A percentile compares a stretch with the other conserved stretches of the same genome.
Evolutionary conservation across 1,284 basidiomycete genomes (phyloP).

Genomic region (Melanopsichium pennsylvanicum): DNA sequence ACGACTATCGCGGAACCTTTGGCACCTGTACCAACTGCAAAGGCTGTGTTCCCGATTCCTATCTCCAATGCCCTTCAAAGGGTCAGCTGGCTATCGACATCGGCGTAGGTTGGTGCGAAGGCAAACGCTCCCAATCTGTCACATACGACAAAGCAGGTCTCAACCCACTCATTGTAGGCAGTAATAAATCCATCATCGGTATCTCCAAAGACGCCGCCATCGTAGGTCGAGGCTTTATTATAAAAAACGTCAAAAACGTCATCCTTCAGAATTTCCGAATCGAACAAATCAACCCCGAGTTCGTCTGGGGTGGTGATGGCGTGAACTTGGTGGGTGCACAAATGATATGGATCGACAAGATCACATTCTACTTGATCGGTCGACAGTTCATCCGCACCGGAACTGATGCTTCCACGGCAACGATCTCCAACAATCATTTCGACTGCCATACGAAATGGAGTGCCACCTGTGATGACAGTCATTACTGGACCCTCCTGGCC

Average conservation of each 20-base stretch:
- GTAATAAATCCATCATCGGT: conserved; percentile 29
- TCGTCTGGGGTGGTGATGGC: conserved; percentile 57
- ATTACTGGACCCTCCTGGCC: conserved; percentile 43
- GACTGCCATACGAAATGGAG: conserved; percentile 40
- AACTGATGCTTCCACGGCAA: conserved; percentile 17
- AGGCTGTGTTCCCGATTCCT: conserved; percentile 38
- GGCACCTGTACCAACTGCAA: conserved; percentile 58
- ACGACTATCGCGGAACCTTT: conserved; percentile 62
- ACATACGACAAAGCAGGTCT: conserved; percentile 54
- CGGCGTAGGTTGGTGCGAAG: conserved; percentile 63
- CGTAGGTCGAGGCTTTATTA: conserved; percentile 51
- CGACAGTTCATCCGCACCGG: conserved; percentile 41
- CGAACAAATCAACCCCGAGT: conserved; percentile 32
- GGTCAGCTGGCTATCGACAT: conserved; percentile 65
- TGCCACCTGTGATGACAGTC: conserved; percentile 33
- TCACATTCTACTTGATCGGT: conserved; percentile 49
- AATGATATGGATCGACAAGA: conserved; percentile 53
- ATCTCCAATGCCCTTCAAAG: conserved; percentile 61
- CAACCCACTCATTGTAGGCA: conserved; percentile 5
- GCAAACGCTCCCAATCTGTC: conserved; percentile 11
- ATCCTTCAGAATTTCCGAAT: conserved; percentile 66
- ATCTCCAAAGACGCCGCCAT: conserved; percentile 60
- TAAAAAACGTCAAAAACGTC: conserved; percentile 55
- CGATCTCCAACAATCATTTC: conserved; percentile 38
- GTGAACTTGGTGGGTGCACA: conserved; percentile 38